Conservation (phyloP, 2,329 filamentous ascomycete genomes). For the Corynespora cassiicola region DNA sequence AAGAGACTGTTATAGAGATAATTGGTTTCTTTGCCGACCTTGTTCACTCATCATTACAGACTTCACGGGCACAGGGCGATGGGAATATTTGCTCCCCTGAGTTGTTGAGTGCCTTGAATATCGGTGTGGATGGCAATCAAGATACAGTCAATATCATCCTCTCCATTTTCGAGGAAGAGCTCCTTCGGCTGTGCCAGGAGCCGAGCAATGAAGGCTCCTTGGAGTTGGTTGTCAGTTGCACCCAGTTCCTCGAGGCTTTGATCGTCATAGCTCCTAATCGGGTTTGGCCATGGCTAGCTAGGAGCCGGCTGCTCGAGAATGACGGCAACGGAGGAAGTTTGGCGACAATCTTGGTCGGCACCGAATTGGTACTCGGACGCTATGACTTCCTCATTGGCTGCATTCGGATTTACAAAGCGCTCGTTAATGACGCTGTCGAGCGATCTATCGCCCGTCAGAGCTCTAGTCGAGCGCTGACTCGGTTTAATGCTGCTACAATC, state of each 20-base stretch:
- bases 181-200: slow-evolving; percentile 55
- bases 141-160: slow-evolving; percentile 85
- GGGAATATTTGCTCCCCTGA: slow-evolving; percentile 32
- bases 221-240: slow-evolving; percentile 74
- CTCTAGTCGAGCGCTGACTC: slow-evolving; percentile 58
- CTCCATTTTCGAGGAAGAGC: slow-evolving; percentile 79
- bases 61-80: slow-evolving; percentile 19
- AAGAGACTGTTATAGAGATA: slow-evolving; percentile 73
- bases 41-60: slow-evolving; percentile 54
- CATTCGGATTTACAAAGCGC: slow-evolving; percentile 73
- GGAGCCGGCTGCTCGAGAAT: slow-evolving; percentile 79
- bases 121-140: slow-evolving; percentile 58
- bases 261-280: slow-evolving; percentile 77
- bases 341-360: slow-evolving; percentile 77
- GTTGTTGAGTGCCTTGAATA: slow-evolving; percentile 35
- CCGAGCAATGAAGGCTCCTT: slow-evolving; percentile 69
- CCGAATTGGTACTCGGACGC: slow-evolving; percentile 78
- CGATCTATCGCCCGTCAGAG: slow-evolving; percentile 72
- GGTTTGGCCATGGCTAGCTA: slow-evolving; percentile 87
- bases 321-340: slow-evolving; percentile 80
- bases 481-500: slow-evolving; percentile 53
- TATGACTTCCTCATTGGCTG: slow-evolving; percentile 80
- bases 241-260: slow-evolving; percentile 80
- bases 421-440: slow-evolving; percentile 77
- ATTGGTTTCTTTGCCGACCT: slow-evolving; percentile 77